Evolutionary conservation across 2,329 filamentous ascomycete genomes (phyloP).

Genomic region (Cercospora canescens): DNA sequence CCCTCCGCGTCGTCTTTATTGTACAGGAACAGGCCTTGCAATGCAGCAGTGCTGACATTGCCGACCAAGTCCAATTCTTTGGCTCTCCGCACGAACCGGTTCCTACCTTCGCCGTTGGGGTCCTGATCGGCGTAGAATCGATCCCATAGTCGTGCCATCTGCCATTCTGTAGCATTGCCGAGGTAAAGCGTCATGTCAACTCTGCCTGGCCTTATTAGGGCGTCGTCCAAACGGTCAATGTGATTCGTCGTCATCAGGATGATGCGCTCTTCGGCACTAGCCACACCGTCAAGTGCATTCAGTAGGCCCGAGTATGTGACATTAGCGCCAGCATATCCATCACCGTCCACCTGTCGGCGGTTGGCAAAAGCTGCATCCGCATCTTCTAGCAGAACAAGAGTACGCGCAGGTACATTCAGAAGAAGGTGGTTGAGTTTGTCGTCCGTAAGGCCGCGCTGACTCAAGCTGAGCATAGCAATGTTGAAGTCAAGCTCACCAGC

Average conservation of each 20-base stretch:
- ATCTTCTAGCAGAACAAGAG: conserved; percentile 82
- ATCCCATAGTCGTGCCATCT: conserved; percentile 87
- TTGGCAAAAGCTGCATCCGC: conserved; percentile 90
- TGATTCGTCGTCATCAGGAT: conserved; percentile 95
- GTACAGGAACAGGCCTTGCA: conserved; percentile 92
- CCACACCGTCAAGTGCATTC: conserved; percentile 74
- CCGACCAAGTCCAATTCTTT: conserved; percentile 70
- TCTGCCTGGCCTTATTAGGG: conserved; percentile 83
- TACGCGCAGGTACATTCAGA: conserved; percentile 79
- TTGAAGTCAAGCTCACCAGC: conserved; percentile 91
- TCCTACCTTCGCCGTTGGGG: conserved; percentile 58
- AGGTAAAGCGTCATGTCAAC: conserved; percentile 93
- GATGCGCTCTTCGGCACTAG: conserved; percentile 89
- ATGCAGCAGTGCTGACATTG: conserved; percentile 78
- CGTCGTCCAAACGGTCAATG: conserved; percentile 83
- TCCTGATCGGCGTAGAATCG: conserved; percentile 90
- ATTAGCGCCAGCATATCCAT: conserved; percentile 83
- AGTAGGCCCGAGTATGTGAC: conserved; percentile 93
- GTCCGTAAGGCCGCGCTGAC: conserved; percentile 85
- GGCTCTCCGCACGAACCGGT: conserved; percentile 70
- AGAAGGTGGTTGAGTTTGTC: conserved; percentile 84
- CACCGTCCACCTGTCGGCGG: conserved; percentile 70
- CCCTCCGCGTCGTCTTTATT: conserved; percentile 91
- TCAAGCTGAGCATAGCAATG: conserved; percentile 89
- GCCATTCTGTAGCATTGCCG: conserved; percentile 81